Percentiles rank a stretch among this genome's conserved stretches.
These are phyloP conservation scores for Heterobasidion occidentale DNA, from an alignment of 1,284 basidiomycete genomes.

Conservation along the genomic window DNA sequence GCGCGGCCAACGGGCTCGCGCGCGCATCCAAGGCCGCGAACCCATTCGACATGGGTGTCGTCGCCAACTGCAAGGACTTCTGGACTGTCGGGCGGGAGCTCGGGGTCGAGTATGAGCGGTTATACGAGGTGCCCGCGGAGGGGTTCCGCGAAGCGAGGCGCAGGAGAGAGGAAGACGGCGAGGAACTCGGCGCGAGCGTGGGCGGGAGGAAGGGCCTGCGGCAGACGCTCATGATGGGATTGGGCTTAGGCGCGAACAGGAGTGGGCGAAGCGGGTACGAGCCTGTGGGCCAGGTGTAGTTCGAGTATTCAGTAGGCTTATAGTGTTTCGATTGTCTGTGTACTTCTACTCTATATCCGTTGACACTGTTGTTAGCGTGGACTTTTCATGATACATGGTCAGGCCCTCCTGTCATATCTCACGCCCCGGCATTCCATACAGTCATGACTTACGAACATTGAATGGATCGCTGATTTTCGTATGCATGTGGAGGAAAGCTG, in stretches of 20 bases:
- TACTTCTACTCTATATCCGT: background rate
- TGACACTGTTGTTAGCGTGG: background rate
- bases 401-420: background rate
- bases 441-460: too few relatives aligned
- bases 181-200: constrained; percentile 38
- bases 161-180: constrained; percentile 43
- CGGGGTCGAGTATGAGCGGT: constrained; percentile 81
- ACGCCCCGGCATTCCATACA: background rate
- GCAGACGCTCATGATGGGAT: constrained; percentile 43
- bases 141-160: constrained; percentile 70
- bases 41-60: constrained; percentile 85
- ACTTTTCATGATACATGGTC: background rate
- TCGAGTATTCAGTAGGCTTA: background rate
- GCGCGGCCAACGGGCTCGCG: constrained; percentile 78
- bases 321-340: background rate
- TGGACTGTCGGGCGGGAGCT: constrained; percentile 84
- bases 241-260: constrained; percentile 34
- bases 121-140: constrained; percentile 87
- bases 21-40: constrained; percentile 65
- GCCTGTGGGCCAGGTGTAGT: constrained; percentile 50
- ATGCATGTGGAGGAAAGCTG: too few relatives aligned
- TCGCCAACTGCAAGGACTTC: constrained; percentile 92
- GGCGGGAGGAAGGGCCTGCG: constrained; percentile 33
- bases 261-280: constrained; percentile 50
- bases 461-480: too few relatives aligned